Evolutionary conservation across 306 rosid species (phyloP).

Genomic region (Cicer judaicum): DNA sequence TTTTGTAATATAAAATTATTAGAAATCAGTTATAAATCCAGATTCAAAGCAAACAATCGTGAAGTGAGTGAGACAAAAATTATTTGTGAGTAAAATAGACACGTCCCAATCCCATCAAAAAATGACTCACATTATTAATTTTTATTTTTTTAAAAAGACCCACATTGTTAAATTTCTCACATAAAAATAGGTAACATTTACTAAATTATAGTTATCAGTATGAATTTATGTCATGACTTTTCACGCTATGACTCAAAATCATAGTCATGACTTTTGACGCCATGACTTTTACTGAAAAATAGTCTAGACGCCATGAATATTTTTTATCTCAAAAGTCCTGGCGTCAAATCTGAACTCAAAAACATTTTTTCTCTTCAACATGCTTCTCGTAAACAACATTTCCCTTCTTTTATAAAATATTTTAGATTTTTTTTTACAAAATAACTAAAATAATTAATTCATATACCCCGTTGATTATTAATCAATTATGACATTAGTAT

Average conservation of each 20-base stretch:
- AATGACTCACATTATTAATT: conserved; percentile 46
- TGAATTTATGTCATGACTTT: too few species aligned
- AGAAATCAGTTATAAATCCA: too few species aligned
- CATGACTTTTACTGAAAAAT: too few species aligned
- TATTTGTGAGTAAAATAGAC: not conserved
- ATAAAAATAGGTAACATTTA: conserved; percentile 44
- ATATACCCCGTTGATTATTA: too few species aligned
- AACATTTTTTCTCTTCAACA: conserved; percentile 38
- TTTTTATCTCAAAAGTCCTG: conserved; percentile 40
- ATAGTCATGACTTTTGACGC: too few species aligned
- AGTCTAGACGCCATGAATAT: too few species aligned
- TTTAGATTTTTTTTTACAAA: too few species aligned
- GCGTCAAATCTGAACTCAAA: conserved; percentile 33
- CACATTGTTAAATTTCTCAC: conserved; percentile 49
- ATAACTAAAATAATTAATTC: too few species aligned
- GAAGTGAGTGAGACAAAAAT: not conserved
- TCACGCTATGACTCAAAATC: too few species aligned
- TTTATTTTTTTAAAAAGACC: not conserved
- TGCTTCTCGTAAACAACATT: conserved; percentile 46
- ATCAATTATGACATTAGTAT: too few species aligned
- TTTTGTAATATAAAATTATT: too few species aligned
- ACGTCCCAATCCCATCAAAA: conserved; percentile 40
- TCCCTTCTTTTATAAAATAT: not conserved
- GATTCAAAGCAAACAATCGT: too few species aligned
- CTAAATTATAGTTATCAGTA: not conserved